phyloP scores from a whole-genome alignment of 2,329 filamentous ascomycete genomes.

The Diaporthe capsici region DNA sequence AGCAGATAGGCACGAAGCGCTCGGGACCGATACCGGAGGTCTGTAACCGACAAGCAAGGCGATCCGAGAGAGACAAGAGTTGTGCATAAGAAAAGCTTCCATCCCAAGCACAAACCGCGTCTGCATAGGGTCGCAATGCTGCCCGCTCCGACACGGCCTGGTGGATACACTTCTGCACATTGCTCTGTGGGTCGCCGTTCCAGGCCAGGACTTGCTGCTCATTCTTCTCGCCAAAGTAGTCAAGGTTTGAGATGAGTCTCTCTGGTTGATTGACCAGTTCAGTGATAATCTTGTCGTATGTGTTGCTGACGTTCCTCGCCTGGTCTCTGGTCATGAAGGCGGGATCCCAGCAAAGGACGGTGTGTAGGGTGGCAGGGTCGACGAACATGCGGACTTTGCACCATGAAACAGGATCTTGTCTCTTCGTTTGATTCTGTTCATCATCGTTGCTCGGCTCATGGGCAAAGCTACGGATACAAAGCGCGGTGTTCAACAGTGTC shows the following conservation, averaged over 20 bases:
- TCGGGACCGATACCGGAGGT: background rate
- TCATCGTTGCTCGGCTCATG: constrained; percentile 9
- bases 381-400: constrained; percentile 18
- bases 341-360: background rate
- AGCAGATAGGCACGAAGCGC: constrained; percentile 34
- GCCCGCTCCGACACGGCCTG: constrained; percentile 1
- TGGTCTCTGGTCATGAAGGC: constrained; percentile 5
- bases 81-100: constrained; percentile 15
- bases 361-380: background rate
- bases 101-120: constrained; percentile 2
- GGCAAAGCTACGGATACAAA: background rate
- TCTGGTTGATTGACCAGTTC: background rate
- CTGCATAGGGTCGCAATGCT: background rate
- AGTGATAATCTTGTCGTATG: constrained; percentile 7
- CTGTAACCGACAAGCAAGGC: constrained; percentile 23
- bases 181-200: background rate
- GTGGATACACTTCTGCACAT: constrained; percentile 11
- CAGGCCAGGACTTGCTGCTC: background rate
- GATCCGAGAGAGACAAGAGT: constrained; percentile 10
- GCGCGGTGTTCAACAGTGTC: constrained; percentile 8
- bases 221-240: constrained; percentile 6
- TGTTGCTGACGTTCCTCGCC: constrained; percentile 5
- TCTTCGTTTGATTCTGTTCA: background rate
- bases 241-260: background rate
- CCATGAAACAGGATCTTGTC: background rate